Evolutionary conservation across 2,329 filamentous ascomycete species (phyloP).

Genomic region (Huntiella omanensis): DNA sequence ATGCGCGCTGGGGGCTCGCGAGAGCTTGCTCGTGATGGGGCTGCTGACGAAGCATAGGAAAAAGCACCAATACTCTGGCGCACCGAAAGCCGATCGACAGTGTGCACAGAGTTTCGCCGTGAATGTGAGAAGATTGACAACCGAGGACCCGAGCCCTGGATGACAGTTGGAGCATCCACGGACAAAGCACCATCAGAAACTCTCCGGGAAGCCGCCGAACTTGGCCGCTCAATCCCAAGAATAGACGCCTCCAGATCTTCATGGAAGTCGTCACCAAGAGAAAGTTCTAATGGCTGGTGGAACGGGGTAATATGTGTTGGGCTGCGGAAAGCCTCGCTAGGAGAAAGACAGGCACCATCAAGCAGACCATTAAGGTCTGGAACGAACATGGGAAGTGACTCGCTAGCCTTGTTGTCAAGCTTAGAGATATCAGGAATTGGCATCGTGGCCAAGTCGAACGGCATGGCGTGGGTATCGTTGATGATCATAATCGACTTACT

Average conservation of each 20-base stretch:
- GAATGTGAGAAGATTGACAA: conserved; percentile 17
- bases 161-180: conserved; percentile 7
- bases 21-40: not conserved
- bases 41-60: conserved; percentile 13
- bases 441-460: conserved; percentile 31
- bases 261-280: not conserved
- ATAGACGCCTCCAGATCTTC: not conserved
- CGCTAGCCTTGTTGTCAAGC: conserved; percentile 29
- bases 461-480: conserved; percentile 36
- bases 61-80: conserved; percentile 22
- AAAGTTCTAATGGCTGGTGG: conserved; percentile 2
- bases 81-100: conserved; percentile 31
- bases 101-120: conserved; percentile 42
- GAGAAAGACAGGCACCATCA: conserved; percentile 9
- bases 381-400: conserved; percentile 28
- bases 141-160: conserved; percentile 1
- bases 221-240: not conserved
- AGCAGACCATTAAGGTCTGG: conserved; percentile 23
- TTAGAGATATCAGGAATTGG: conserved; percentile 29
- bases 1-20: conserved; percentile 38
- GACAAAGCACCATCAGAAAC: conserved; percentile 4
- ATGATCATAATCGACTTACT: conserved; percentile 85
- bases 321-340: conserved; percentile 8
- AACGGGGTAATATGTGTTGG: conserved; percentile 7
- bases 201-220: not conserved